phyloP scores from a whole-genome alignment of 768 basidiomycete species.

The Nidularia sp. region DNA sequence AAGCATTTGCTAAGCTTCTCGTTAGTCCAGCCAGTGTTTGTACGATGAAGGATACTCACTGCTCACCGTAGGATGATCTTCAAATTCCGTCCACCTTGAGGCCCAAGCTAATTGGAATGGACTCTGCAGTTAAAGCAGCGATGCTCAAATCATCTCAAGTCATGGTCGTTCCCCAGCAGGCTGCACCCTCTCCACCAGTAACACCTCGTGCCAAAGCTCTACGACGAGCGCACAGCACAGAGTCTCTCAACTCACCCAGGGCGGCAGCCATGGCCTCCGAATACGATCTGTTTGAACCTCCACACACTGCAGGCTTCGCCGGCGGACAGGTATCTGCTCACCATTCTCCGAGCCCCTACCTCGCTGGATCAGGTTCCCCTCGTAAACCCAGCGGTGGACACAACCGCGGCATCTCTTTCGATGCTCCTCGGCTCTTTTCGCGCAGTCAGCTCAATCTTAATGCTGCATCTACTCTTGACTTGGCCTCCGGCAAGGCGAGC shows the following conservation, averaged over 20 bases:
- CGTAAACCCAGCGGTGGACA: slow-evolving; percentile 40
- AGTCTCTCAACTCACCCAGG: slow-evolving; percentile 60
- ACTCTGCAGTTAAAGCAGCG: slow-evolving; percentile 81
- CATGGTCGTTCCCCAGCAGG: slow-evolving; percentile 35
- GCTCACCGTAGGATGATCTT: slow-evolving; percentile 65
- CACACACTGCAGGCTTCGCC: slow-evolving; percentile 26
- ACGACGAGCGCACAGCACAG: slow-evolving; percentile 70
- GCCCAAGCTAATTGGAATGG: slow-evolving; percentile 77
- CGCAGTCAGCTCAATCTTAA: slow-evolving; percentile 46
- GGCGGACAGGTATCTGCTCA: slow-evolving; percentile 34
- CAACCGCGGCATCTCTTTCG: slow-evolving; percentile 59
- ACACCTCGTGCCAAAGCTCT: slow-evolving; percentile 49
- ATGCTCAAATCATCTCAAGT: slow-evolving; percentile 86
- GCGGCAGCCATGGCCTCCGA: slow-evolving; percentile 31
- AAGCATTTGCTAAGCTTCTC: slow-evolving; percentile 79
- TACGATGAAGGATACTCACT: background rate
- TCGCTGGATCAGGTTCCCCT: slow-evolving; percentile 22
- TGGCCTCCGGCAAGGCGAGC: slow-evolving; percentile 28
- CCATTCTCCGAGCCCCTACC: slow-evolving; percentile 25
- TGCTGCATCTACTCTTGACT: slow-evolving; percentile 37
- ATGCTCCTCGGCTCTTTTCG: slow-evolving; percentile 48
- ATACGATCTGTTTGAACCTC: slow-evolving; percentile 34
- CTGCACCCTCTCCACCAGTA: slow-evolving; percentile 26
- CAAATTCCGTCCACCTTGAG: slow-evolving; percentile 80
- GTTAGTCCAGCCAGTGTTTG: slow-evolving; percentile 36